Evolutionary conservation across 1,284 basidiomycete genomes (phyloP), one percentile per base, ranked within the genome.

Genomic region (Malassezia caprae): DNA sequence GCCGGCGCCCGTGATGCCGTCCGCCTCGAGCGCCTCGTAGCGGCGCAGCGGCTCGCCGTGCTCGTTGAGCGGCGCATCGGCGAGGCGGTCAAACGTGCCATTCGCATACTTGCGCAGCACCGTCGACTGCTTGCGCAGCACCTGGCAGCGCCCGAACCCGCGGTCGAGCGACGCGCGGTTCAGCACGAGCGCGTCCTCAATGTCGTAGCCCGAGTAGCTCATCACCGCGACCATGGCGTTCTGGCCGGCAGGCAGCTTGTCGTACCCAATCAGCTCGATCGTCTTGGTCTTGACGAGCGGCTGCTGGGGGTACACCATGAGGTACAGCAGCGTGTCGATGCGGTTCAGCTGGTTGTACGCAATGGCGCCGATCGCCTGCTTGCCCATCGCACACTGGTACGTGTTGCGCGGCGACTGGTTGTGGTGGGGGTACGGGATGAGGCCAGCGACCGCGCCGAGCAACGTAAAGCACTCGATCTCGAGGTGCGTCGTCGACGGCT

Each of bases 381-480:
- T 99, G 60, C 94, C 94, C 94, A 98, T 99, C 49, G 94, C 94
- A 73, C 94, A 98, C 79, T 99, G 66, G 74, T 98, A 98, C 1
- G 94, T 98, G 73, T 98, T 96, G 53, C 94, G 84, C 4, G 96
- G 94, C 2, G 91, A 96, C 75, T 99, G 96, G 73, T 99, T 98
- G 77, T 99, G 94, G 74, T 99, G 94, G 0, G 96, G 94, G 73
- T 98, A 99, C 8, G 94, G 94, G 70, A 99, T 98, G 19, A 99
- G 82, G 34, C 96, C 94, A 6, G 94, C 94, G 39, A 96, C 93
- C 17, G 91, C 94, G 8, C 94, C 94, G 15, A 99, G 83, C 52
- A 99, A 81, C 1, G 94, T 98, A 77, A 98, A 98, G 0, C 96
- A 94, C 72, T 99, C 93, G 59, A 99, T 98, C 76, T 99, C 94